Evolutionary conservation across 208 protist genomes (phyloP), one percentile per base, ranked within the genome.

Genomic region (Paratrypanosoma confusum): DNA sequence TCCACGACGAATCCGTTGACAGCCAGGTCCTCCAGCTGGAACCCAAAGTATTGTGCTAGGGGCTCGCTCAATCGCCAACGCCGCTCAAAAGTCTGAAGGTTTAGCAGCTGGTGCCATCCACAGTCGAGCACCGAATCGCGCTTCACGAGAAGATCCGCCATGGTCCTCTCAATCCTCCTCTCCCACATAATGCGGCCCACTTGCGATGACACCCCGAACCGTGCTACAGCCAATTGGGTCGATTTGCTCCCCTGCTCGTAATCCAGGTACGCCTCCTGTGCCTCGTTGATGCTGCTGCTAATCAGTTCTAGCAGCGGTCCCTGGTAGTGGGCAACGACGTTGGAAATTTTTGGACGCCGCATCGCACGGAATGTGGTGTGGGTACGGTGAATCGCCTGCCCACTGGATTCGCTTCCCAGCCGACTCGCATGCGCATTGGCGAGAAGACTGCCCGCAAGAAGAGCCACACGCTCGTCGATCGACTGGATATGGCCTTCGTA

Each of bases 91-190:
- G 75, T 86, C 33, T 79, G 80, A n/a, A 93, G 68, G 40, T 59
- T 59, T n/a, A 93, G 52, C 44, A 93, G 57, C 32, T 80, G 75
- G 39, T 90, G 80, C 81, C 85, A 93, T 26, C 85, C 85, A 33
- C 67, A 50, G 45, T 93, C 79, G 25, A 57, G 65, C 7, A 87
- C 67, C 39, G 68, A 81, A 58, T 93, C 79, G 26, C 66, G 67
- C 20, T 57, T 62, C 26, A 75, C 59, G 33, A 81, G 46, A 47
- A 63, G 77, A 17, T 70, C 44, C 25, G 73, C 65, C 21, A 89
- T 56, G 18, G 64, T 50, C 14, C 73, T 44, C 3, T 65, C 54
- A 34, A 93, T 43, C 11, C 71, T 66, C 25, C 57, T 49, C 53
- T 87, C 79, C 70, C 79, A 87, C 50, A 88, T 39, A 3, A 93